Evolutionary conservation across 2,329 filamentous ascomycete genomes (phyloP).

Genomic region (Ampelomyces quisqualis): DNA sequence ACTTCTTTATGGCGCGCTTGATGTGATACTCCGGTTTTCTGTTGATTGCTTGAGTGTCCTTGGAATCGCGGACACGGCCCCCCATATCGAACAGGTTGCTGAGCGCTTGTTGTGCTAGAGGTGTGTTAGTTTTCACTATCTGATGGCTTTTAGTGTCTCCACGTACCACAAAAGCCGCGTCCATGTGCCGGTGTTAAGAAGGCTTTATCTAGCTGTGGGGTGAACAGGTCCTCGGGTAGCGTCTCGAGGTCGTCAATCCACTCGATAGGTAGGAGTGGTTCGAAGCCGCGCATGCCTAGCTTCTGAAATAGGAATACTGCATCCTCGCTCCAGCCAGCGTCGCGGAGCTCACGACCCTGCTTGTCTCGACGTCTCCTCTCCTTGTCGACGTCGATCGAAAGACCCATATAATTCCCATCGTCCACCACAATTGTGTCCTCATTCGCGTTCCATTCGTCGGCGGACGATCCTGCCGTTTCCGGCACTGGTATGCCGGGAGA

Average conservation of each 20-base stretch:
- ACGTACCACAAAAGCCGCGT: conserved; percentile 50
- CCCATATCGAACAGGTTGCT: conserved; percentile 53
- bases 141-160: not conserved
- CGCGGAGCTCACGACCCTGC: conserved; percentile 40
- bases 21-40: conserved; percentile 45
- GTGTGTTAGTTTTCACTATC: conserved; percentile 10
- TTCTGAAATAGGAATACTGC: conserved; percentile 56
- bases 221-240: conserved; percentile 56
- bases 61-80: conserved; percentile 54
- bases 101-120: conserved; percentile 53
- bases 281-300: conserved; percentile 57
- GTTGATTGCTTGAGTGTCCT: conserved; percentile 40
- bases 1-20: conserved; percentile 47
- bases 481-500: conserved; percentile 9
- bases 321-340: conserved; percentile 52
- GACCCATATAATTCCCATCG: conserved; percentile 31
- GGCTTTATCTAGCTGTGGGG: conserved; percentile 43
- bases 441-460: conserved; percentile 38
- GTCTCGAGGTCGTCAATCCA: conserved; percentile 58
- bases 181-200: conserved; percentile 50
- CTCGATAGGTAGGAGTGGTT: conserved; percentile 54
- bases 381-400: conserved; percentile 23
- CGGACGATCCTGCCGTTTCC: conserved; percentile 13
- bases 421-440: conserved; percentile 41
- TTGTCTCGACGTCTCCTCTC: conserved; percentile 28